These are phyloP conservation scores for Podila minutissima DNA, from an alignment of 192 early-diverging fungal species.

Conservation along the genomic window DNA sequence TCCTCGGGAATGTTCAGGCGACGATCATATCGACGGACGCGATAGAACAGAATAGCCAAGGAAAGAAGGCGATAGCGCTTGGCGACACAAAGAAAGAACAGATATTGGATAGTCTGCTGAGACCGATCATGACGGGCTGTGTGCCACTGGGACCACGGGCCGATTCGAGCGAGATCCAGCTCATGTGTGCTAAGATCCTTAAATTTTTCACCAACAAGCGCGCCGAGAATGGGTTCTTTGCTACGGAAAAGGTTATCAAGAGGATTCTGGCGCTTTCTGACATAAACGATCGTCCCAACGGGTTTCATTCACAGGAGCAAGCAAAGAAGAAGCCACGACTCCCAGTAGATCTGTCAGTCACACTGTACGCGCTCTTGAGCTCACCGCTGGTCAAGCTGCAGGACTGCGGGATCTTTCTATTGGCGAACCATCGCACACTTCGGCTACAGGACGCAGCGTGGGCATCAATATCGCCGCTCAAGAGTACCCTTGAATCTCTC, in stretches of 20 bases:
- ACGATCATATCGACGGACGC: not conserved
- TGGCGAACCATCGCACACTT: conserved; percentile 15
- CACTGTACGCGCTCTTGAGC: conserved; percentile 7
- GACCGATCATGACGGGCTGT: conserved; percentile 19
- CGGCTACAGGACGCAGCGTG: conserved; percentile 8
- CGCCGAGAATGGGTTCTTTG: conserved; percentile 7
- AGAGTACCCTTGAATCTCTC: conserved; percentile 8
- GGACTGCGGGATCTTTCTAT: conserved; percentile 33
- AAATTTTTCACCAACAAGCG: conserved; percentile 15
- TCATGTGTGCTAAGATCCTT: conserved; percentile 39
- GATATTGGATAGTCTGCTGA: conserved; percentile 16
- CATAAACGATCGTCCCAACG: not conserved
- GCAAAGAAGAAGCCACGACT: not conserved
- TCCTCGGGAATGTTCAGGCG: conserved; percentile 8
- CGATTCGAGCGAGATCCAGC: conserved; percentile 30
- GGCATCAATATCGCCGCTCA: conserved; percentile 5
- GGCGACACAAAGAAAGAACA: conserved; percentile 7
- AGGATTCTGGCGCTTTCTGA: conserved; percentile 8
- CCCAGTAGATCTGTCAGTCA: not conserved
- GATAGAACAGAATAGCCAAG: not conserved
- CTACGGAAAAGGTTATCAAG: conserved; percentile 1
- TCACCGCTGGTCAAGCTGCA: conserved; percentile 33
- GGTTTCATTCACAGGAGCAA: not conserved
- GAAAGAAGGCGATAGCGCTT: not conserved
- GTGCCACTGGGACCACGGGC: conserved; percentile 14